These are phyloP conservation scores for Salvia hispanica DNA, from an alignment of 257 asterid species.

Conservation along the genomic window DNA sequence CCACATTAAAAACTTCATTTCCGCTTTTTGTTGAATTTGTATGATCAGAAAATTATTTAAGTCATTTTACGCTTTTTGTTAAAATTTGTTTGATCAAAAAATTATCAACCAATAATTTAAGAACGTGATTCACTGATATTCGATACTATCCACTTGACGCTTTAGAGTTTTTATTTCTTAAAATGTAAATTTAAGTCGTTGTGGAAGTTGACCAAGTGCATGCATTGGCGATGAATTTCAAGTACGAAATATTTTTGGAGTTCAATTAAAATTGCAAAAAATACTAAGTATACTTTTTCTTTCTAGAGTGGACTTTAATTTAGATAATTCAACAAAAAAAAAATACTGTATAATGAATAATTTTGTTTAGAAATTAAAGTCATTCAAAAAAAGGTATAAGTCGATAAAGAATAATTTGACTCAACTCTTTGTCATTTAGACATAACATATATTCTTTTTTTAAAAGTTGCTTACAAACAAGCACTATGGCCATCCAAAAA, in stretches of 20 bases:
- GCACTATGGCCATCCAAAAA: conserved; percentile 22
- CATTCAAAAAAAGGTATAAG: neutral
- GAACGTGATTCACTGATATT: neutral
- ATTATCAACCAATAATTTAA: neutral
- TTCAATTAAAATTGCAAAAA: no score
- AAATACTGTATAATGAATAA: no score
- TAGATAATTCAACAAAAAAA: no score
- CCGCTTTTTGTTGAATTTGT: neutral
- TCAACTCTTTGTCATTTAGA: conserved; percentile 9
- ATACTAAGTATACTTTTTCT: no score
- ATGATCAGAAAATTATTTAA: neutral
- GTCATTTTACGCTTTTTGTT: no score
- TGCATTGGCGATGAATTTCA: neutral
- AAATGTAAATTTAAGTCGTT: no score
- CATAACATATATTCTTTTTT: neutral
- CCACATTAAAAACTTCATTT: no score
- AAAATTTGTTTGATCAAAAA: neutral
- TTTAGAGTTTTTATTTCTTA: neutral
- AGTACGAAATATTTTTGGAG: neutral
- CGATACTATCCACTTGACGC: conserved; percentile 23
- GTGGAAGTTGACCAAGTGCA: neutral
- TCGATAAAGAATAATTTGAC: conserved; percentile 11
- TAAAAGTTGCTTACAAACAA: conserved; percentile 10
- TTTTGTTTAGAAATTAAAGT: no score
- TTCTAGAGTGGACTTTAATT: no score